These are phyloP conservation scores for Cyclaneusma minus DNA, from an alignment of 2,329 filamentous ascomycete species.

Conservation along the genomic window DNA sequence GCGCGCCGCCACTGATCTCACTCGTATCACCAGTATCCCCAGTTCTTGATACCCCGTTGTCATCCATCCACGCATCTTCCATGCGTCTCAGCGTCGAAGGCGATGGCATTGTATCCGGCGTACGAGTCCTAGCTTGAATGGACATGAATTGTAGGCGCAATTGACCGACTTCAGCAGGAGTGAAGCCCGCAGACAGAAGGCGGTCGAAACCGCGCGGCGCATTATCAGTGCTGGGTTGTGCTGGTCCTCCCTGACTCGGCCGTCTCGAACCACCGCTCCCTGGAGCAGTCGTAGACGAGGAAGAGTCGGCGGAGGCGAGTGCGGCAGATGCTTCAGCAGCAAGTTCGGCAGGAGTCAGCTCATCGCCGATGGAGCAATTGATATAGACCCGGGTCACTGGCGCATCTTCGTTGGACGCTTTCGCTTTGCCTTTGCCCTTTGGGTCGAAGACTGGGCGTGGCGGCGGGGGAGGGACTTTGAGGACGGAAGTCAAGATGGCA, in stretches of 20 bases:
- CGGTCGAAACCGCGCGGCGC: slow-evolving; percentile 73
- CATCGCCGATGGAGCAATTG: slow-evolving; percentile 80
- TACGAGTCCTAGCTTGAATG: slow-evolving; percentile 68
- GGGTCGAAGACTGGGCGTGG: slow-evolving; percentile 21
- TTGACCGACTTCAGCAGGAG: slow-evolving; percentile 64
- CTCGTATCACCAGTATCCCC: slow-evolving; percentile 22
- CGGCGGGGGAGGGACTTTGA: slow-evolving; percentile 46
- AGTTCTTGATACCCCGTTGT: slow-evolving; percentile 28
- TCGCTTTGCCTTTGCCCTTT: slow-evolving; percentile 53
- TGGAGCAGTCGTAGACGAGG: slow-evolving; percentile 1
- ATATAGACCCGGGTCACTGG: slow-evolving; percentile 56
- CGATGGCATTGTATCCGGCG: slow-evolving; percentile 77
- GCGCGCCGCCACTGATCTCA: slow-evolving; percentile 24
- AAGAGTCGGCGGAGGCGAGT: slow-evolving; percentile 9
- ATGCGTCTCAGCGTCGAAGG: slow-evolving; percentile 59
- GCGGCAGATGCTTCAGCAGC: slow-evolving; percentile 43
- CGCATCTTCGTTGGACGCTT: slow-evolving; percentile 31
- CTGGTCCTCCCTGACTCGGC: slow-evolving; percentile 3
- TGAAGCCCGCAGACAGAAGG: slow-evolving; percentile 68
- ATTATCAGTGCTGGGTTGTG: slow-evolving; percentile 4
- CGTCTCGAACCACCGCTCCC: too few species aligned
- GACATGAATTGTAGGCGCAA: slow-evolving; percentile 79
- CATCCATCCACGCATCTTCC: slow-evolving; percentile 86
- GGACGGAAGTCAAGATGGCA: slow-evolving; percentile 48
- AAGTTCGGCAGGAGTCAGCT: slow-evolving; percentile 54